Percentiles rank a stretch among this genome's conserved stretches.
phyloP scores from a whole-genome alignment of 2,329 filamentous ascomycete genomes.

The Coleophoma cylindrospora region DNA sequence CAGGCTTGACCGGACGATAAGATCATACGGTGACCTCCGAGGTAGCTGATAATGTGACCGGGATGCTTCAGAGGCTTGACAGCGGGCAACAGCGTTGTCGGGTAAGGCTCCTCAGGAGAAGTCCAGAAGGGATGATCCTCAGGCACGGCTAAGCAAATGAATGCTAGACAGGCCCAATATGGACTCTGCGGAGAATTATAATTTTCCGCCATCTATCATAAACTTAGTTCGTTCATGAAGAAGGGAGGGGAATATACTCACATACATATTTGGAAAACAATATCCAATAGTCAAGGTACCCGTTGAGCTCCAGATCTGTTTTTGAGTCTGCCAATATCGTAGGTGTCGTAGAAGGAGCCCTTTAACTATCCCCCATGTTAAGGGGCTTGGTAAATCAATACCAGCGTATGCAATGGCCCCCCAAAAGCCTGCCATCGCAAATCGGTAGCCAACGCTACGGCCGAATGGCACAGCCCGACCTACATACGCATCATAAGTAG shows the following conservation, averaged over 20 bases:
- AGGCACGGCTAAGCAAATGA: constrained; percentile 67
- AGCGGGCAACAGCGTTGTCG: constrained; percentile 49
- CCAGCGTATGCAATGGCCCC: constrained; percentile 71
- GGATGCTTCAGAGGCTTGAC: constrained; percentile 61
- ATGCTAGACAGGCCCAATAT: constrained; percentile 77
- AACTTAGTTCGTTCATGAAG: background rate
- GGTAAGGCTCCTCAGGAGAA: constrained; percentile 57
- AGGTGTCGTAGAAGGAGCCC: constrained; percentile 70
- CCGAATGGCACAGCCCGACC: constrained; percentile 71
- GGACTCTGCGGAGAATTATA: constrained; percentile 71
- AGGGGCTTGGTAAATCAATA: constrained; percentile 64
- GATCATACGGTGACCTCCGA: constrained; percentile 72
- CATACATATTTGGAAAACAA: constrained; percentile 72
- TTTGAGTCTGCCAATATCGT: constrained; percentile 74
- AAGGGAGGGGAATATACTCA: constrained; percentile 22
- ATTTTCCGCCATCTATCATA: constrained; percentile 64
- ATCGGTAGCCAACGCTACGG: constrained; percentile 74
- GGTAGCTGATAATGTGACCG: constrained; percentile 66
- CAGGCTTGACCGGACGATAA: constrained; percentile 75
- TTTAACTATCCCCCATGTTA: constrained; percentile 77
- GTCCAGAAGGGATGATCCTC: constrained; percentile 72
- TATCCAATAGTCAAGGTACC: constrained; percentile 74
- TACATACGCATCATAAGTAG: background rate
- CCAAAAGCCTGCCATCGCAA: constrained; percentile 83
- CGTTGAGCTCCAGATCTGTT: constrained; percentile 68